A percentile compares a stretch with the other conserved stretches of the same genome.
Conservation (phyloP, 495 filamentous ascomycete species). For the Aspergillus ellipticus region DNA sequence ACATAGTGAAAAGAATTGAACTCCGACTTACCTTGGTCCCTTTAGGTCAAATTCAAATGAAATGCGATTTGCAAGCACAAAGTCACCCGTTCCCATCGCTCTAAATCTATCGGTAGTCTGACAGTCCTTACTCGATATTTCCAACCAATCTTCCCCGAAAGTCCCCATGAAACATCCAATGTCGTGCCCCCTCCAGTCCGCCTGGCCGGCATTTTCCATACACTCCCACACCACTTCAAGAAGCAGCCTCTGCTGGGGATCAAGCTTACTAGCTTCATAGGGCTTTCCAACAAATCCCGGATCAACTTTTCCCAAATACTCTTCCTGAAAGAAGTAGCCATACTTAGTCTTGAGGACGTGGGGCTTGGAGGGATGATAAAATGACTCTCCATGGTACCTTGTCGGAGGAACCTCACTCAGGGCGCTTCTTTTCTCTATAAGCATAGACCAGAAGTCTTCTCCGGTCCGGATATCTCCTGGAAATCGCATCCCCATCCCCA, state of each 20-base stretch:
- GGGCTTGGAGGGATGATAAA: slow-evolving; percentile 10
- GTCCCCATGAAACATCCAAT: slow-evolving; percentile 44
- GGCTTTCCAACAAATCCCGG: slow-evolving; percentile 16
- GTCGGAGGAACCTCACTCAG: slow-evolving; percentile 22
- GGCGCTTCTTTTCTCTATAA: slow-evolving; percentile 31
- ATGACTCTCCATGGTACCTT: slow-evolving; percentile 31
- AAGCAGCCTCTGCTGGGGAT: slow-evolving; percentile 25
- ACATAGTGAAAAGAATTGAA: neutral
- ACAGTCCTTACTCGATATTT: slow-evolving; percentile 14
- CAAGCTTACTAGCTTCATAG: slow-evolving; percentile 3
- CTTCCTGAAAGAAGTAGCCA: slow-evolving; percentile 49
- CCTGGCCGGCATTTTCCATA: slow-evolving; percentile 15
- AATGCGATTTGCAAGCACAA: slow-evolving; percentile 24
- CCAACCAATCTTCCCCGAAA: slow-evolving; percentile 32
- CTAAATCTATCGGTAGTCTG: neutral
- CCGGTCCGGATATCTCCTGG: slow-evolving; percentile 33
- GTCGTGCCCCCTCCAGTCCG: neutral
- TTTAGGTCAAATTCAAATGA: slow-evolving; percentile 33
- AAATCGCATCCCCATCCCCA: slow-evolving; percentile 38
- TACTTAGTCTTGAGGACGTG: slow-evolving; percentile 24
- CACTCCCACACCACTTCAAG: slow-evolving; percentile 25
- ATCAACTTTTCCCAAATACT: slow-evolving; percentile 24
- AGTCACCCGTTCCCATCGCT: neutral
- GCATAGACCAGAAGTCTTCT: slow-evolving; percentile 33
- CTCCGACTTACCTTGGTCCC: slow-evolving; percentile 19